Base-by-base conservation (phyloP, 2,329 filamentous ascomycete species). In the Chaetoscypha palmicola region DNA sequence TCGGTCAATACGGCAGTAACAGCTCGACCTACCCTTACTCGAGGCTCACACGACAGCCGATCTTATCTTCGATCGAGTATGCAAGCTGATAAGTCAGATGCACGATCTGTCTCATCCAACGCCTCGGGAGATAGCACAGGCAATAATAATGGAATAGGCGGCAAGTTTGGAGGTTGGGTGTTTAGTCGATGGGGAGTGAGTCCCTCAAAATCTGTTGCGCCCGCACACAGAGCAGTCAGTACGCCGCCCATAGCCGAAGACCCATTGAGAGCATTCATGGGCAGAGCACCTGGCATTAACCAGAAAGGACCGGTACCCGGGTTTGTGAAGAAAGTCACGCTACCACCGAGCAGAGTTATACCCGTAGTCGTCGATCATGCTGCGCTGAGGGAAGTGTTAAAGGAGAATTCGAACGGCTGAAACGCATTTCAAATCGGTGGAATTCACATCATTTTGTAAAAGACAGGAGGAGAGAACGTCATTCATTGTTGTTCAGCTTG, bases 241-340 rank as follows among this genome's bases (percentile, higher is more conserved):
- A 62, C 62, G 19, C 60, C 66, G 9, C 16, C 8, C 19, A 11
- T 19, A 4, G 58, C 28, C 50, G 62, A 39, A 21, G 66, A 46
- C 64, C 55, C 45, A 62, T 61, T 61, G 36, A 47, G 49, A 42
- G 49, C 51, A 43, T 64, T 66, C 9, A 41, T 66, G 24, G 68
- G 68, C 33, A 71, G 86, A 33, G 65, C 75, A 3, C 76, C 84
- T 1, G 86, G 86, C 0, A 87, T 92, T 59, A 92, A 92, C 57
- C 86, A 91, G 59, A 73, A 77, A 1, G 86, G 86, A 0, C 72
- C 78, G 0, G 82, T 92, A 33, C 77, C 83, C 0, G 86, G 86
- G 0, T 83, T 91, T 51, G 39, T 51, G 9, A 71, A 77, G 20
- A 70, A 76, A 43, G 33, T 30, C 2, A 55, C 56, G n/a, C 57